These are phyloP conservation scores for Salix koriyanagi DNA, from an alignment of 345 rosid species.

Conservation along the genomic window DNA sequence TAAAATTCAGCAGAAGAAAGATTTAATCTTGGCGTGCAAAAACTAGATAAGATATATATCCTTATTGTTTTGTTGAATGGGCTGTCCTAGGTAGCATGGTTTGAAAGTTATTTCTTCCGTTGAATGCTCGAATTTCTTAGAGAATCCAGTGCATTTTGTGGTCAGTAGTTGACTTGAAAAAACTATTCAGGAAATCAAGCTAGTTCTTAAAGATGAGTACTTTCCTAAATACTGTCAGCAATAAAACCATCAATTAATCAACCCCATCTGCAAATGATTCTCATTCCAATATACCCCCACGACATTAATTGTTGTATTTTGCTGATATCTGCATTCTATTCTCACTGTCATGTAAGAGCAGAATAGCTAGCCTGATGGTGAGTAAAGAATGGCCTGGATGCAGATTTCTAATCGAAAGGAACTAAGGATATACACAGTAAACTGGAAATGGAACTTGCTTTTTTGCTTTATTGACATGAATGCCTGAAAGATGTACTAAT, in stretches of 20 bases:
- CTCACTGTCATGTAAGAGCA: neutral
- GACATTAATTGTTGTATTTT: too few species aligned
- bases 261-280: too few species aligned
- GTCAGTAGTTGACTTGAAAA: neutral
- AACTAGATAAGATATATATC: too few species aligned
- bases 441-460: neutral
- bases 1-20: too few species aligned
- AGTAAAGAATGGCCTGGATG: neutral
- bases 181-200: too few species aligned
- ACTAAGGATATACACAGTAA: neutral
- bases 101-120: neutral
- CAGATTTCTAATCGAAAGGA: neutral
- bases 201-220: too few species aligned
- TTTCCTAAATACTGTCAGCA: too few species aligned
- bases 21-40: too few species aligned
- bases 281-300: too few species aligned
- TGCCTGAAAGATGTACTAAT: constrained; percentile 19
- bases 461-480: constrained; percentile 1
- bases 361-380: neutral
- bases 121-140: neutral
- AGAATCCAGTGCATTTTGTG: neutral
- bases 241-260: too few species aligned
- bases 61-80: too few species aligned
- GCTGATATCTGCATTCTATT: neutral
- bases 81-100: too few species aligned